Base-by-base conservation (phyloP, 805 yeast genomes). In the Saccharomyces mikatae region DNA sequence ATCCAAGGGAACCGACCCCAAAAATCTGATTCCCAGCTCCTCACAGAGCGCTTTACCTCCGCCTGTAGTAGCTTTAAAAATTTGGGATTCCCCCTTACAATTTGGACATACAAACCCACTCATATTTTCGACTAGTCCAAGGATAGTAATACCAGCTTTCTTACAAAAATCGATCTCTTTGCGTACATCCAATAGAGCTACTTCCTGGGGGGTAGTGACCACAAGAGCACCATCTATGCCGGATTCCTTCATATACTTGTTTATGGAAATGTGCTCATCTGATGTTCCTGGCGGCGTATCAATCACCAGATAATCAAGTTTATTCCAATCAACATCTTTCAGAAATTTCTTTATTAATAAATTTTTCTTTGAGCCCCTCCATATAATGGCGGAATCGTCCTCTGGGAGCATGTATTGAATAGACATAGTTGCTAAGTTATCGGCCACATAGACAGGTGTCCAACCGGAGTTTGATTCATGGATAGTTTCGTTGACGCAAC, bases 261-360 rank as follows among this genome's bases (percentile, higher is more conserved):
- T 88, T 31, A 94, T 91, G 6, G 96, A 84, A 46, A 94, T 77
- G 71, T 94, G 99, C 69, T 94, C 99, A 71, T 94, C 99, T 0
- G 96, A 86, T 0, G 99, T 94, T 0, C 99, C 99, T 0, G 99
- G 99, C 0, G 99, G 99, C 0, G 99, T 94, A 65, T 94, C 99
- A 17, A 94, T 86, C 14, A 94, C 79, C 60, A 94, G 75, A 64
- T 87, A 94, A 69, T 94, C 97, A 54, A 87, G 71, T 26, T 79
- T 78, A 59, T 73, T 74, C 99, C 99, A 94, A 63, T 89, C 90
- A 1, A 94, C 97, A 62, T 92, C 97, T 65, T 87, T 89, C 52
- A 94, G 75, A 63, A 94, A 94, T 72, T 90, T 96, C 65, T 94
- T 94, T 52, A 94, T 94, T 49, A 94, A 76, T 0, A 95, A 90